phyloP scores from a whole-genome alignment of 140 eudicot genomes.

The Oenanthe javanica region DNA sequence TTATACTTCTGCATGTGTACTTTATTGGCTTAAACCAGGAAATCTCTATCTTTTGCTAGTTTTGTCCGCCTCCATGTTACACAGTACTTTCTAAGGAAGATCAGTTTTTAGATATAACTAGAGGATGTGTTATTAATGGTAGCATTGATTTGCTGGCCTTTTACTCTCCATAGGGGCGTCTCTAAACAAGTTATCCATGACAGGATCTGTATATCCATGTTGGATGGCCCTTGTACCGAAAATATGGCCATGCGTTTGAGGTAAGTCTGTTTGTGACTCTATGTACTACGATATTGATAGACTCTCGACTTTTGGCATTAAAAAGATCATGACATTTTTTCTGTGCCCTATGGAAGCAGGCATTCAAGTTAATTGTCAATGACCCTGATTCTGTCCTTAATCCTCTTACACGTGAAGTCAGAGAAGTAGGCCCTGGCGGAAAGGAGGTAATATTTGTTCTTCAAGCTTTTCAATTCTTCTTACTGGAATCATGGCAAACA shows the following conservation, averaged over 20 bases:
- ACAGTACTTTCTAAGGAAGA: not conserved
- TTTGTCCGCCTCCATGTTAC: not conserved
- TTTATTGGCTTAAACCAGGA: not conserved
- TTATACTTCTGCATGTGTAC: not conserved
- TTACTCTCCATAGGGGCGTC: conserved; percentile 34
- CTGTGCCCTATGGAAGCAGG: conserved; percentile 25
- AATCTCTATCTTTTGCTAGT: not conserved
- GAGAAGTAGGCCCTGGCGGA: conserved; percentile 55
- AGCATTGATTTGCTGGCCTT: conserved; percentile 28
- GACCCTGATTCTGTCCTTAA: conserved; percentile 61
- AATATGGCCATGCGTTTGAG: conserved; percentile 75
- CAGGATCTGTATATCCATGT: conserved; percentile 67
- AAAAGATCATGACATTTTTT: not conserved
- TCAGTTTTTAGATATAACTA: not conserved
- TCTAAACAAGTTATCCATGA: conserved; percentile 38
- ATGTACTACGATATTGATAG: not conserved
- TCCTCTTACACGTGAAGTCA: conserved; percentile 54
- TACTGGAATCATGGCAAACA: not conserved
- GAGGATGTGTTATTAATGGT: conserved; percentile 12
- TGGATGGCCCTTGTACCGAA: conserved; percentile 73
- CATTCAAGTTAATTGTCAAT: conserved; percentile 44
- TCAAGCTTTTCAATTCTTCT: conserved; percentile 6
- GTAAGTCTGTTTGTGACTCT: conserved; percentile 21
- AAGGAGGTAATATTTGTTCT: conserved; percentile 40
- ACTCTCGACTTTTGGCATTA: not conserved